These are phyloP conservation scores for Solanum peruvianum DNA, from an alignment of 257 asterid species.

Conservation along the genomic window DNA sequence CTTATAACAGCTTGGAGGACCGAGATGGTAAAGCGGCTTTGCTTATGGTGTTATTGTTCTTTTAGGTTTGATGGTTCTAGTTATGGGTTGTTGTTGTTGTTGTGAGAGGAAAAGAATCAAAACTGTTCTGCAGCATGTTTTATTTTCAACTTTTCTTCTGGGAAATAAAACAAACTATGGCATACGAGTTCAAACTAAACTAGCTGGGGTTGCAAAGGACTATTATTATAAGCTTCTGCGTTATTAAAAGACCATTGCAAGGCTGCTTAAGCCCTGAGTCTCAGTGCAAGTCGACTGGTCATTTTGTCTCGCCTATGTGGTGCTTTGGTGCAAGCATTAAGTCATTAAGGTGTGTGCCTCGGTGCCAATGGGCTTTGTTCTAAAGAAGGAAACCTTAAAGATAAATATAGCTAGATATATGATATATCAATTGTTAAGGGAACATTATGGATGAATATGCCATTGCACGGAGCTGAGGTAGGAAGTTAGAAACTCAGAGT, in stretches of 20 bases:
- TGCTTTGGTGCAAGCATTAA: background rate
- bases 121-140: background rate
- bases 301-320: background rate
- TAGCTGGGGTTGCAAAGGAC: background rate
- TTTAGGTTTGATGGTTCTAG: background rate
- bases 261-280: background rate
- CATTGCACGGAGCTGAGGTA: background rate
- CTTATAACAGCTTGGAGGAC: conserved; percentile 69
- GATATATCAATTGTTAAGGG: background rate
- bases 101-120: background rate
- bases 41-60: background rate
- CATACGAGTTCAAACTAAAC: background rate
- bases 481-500: background rate
- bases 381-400: background rate
- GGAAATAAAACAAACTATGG: background rate
- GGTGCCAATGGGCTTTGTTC: background rate
- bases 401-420: background rate
- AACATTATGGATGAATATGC: background rate
- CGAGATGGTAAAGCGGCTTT: conserved; percentile 50
- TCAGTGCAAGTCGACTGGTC: background rate
- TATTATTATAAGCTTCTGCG: background rate
- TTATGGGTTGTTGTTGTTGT: background rate
- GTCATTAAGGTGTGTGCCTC: background rate
- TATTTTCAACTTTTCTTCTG: background rate
- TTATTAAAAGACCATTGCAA: background rate